Evolutionary conservation across 2,329 filamentous ascomycete species (phyloP).

Genomic region (Cercospora brassicicola): DNA sequence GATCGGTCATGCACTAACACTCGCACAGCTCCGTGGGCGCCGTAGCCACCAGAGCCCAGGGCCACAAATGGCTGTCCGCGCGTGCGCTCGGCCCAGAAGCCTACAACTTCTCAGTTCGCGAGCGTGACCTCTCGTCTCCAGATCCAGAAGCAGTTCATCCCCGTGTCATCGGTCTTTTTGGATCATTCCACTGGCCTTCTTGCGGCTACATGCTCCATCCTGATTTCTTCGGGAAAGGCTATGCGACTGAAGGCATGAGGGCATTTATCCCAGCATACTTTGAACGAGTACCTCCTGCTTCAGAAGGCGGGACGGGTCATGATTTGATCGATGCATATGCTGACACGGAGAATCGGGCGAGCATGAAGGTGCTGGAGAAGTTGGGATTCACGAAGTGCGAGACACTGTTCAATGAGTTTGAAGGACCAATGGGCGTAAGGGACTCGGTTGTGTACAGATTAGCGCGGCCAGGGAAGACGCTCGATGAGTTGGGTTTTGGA

Average conservation of each 20-base stretch:
- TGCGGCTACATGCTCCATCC: conserved; percentile 48
- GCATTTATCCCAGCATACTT: conserved; percentile 47
- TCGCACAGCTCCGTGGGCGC: conserved; percentile 28
- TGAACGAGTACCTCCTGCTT: conserved; percentile 37
- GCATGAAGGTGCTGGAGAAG: conserved; percentile 59
- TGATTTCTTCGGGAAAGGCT: conserved; percentile 41
- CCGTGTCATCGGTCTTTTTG: conserved; percentile 49
- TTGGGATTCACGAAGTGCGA: conserved; percentile 51
- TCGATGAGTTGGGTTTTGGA: conserved; percentile 29
- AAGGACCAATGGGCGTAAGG: conserved; percentile 41
- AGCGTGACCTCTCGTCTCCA: conserved; percentile 46
- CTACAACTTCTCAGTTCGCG: conserved; percentile 58
- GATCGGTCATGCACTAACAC: conserved; percentile 40
- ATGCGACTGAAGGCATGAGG: conserved; percentile 48
- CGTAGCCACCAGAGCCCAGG: conserved; percentile 25
- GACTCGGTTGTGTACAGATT: conserved; percentile 42
- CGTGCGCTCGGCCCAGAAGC: conserved; percentile 43
- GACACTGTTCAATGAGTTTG: conserved; percentile 44
- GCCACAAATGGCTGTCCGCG: conserved; percentile 42
- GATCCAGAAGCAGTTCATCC: conserved; percentile 59
- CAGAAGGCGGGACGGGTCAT: conserved; percentile 30
- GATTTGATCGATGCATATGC: conserved; percentile 50
- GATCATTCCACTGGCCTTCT: conserved; percentile 44
- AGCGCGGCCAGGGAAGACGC: conserved; percentile 30
- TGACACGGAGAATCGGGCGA: conserved; percentile 53